Percentiles rank a stretch among this genome's conserved stretches.
phyloP scores from a whole-genome alignment of 1,284 basidiomycete species.

The Pseudozyma tsukubaensis region DNA sequence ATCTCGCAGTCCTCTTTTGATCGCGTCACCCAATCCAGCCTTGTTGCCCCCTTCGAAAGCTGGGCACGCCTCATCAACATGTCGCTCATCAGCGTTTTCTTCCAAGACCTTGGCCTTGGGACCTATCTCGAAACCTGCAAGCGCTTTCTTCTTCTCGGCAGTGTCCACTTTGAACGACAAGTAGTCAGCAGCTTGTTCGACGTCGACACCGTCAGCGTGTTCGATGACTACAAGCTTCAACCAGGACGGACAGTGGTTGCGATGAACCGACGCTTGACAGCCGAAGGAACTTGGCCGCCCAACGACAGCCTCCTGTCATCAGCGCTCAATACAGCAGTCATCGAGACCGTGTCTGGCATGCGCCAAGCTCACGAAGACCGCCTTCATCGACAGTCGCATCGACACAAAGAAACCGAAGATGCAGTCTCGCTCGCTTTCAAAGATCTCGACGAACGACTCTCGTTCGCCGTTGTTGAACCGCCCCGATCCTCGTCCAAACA shows the following conservation, averaged over 20 bases:
- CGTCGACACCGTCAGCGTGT: constrained; percentile 22
- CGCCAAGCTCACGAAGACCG: constrained; percentile 30
- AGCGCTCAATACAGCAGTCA: constrained; percentile 51
- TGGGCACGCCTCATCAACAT: constrained; percentile 59
- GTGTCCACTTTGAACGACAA: constrained; percentile 37
- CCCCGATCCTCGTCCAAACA: background rate
- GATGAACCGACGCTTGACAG: constrained; percentile 30
- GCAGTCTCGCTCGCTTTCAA: constrained; percentile 42
- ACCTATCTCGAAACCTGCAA: constrained; percentile 59
- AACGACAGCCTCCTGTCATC: constrained; percentile 43
- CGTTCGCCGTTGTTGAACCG: constrained; percentile 54
- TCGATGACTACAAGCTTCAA: constrained; percentile 6
- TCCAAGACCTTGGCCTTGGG: constrained; percentile 51
- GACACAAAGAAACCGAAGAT: constrained; percentile 14
- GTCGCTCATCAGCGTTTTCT: constrained; percentile 60
- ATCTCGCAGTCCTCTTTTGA: constrained; percentile 32
- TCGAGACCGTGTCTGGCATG: constrained; percentile 54
- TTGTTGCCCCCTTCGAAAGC: constrained; percentile 43
- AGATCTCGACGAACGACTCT: constrained; percentile 57
- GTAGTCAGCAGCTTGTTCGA: constrained; percentile 50
- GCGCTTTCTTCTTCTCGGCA: constrained; percentile 54
- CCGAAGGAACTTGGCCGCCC: constrained; percentile 51
- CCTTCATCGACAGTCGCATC: constrained; percentile 6
- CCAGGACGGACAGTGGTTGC: constrained; percentile 22
- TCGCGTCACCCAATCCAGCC: constrained; percentile 23